These are phyloP conservation scores for Chaetomiaceae sp. DNA, from an alignment of 2,329 filamentous ascomycete species.

Conservation along the genomic window DNA sequence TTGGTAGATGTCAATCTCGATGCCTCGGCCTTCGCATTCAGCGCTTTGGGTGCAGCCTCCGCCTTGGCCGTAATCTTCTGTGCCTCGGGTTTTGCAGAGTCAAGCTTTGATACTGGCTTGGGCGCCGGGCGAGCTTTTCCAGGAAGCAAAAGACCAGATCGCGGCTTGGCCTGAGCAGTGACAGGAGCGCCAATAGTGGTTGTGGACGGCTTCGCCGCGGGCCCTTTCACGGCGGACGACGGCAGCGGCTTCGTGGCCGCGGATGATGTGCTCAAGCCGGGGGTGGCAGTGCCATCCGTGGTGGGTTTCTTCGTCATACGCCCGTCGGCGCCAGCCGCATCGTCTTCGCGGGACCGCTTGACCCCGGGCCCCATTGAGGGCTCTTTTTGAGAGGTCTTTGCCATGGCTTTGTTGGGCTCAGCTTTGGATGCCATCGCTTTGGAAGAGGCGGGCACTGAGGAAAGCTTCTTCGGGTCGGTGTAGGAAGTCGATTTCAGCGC, in stretches of 20 bases:
- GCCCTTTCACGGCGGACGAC: conserved; percentile 2
- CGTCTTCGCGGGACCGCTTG: conserved; percentile 37
- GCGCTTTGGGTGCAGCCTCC: conserved; percentile 20
- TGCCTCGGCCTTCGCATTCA: conserved; percentile 26
- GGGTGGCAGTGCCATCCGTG: conserved; percentile 10
- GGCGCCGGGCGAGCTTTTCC: conserved; percentile 41
- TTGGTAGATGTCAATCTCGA: conserved; percentile 20
- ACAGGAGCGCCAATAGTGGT: conserved; percentile 11
- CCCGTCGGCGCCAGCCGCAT: conserved; percentile 26
- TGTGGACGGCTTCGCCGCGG: conserved; percentile 16
- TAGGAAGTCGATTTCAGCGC: conserved; percentile 6
- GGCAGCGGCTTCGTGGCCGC: conserved; percentile 23
- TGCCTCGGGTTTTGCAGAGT: conserved; percentile 20
- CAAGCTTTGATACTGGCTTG: conserved; percentile 37
- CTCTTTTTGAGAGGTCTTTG: conserved; percentile 11
- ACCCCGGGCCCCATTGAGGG: conserved; percentile 18
- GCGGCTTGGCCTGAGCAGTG: conserved; percentile 26
- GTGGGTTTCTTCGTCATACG: conserved; percentile 36
- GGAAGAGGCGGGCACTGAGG: conserved; percentile 2
- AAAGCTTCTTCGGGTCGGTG: conserved; percentile 7
- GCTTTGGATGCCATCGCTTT: conserved; percentile 9
- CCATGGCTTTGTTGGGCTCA: conserved; percentile 17
- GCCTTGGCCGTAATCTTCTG: conserved; percentile 29
- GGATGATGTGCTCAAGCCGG: conserved; percentile 24
- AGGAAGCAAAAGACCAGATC: conserved; percentile 33